Evolutionary conservation across 345 rosid genomes (phyloP).

Genomic region (Punica granatum): DNA sequence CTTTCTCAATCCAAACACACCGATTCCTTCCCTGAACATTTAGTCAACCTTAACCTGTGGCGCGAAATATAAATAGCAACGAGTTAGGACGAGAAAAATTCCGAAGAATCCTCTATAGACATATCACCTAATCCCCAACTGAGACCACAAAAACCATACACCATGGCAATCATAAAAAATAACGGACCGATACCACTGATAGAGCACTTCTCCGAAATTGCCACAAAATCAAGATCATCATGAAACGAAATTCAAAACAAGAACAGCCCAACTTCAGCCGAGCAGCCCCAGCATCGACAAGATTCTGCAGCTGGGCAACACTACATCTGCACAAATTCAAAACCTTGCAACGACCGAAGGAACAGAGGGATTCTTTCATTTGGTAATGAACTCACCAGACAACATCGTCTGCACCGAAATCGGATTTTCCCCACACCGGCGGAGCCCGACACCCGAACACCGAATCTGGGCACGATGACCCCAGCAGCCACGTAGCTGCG

Average conservation of each 20-base stretch:
- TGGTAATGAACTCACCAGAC: neutral
- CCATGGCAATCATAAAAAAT: neutral
- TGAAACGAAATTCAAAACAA: neutral
- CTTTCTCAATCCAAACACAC: neutral
- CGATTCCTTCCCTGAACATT: slow-evolving; percentile 3
- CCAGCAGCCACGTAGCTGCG: slow-evolving; percentile 1
- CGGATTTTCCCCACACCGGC: neutral
- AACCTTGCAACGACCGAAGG: neutral
- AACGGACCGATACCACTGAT: neutral
- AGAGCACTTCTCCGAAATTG: neutral
- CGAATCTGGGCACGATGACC: neutral
- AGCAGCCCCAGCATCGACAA: neutral
- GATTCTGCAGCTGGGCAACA: neutral
- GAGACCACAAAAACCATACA: neutral
- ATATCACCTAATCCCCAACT: neutral
- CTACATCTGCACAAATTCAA: neutral
- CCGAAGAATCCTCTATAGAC: neutral
- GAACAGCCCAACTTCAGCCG: neutral
- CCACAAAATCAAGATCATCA: neutral
- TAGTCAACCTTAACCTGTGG: neutral
- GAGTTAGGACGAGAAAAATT: neutral
- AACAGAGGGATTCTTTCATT: neutral
- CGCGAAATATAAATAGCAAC: neutral
- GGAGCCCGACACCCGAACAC: neutral
- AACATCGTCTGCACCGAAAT: neutral